Conservation (phyloP, 75 land plant genomes). For the Azolla pinnata region DNA sequence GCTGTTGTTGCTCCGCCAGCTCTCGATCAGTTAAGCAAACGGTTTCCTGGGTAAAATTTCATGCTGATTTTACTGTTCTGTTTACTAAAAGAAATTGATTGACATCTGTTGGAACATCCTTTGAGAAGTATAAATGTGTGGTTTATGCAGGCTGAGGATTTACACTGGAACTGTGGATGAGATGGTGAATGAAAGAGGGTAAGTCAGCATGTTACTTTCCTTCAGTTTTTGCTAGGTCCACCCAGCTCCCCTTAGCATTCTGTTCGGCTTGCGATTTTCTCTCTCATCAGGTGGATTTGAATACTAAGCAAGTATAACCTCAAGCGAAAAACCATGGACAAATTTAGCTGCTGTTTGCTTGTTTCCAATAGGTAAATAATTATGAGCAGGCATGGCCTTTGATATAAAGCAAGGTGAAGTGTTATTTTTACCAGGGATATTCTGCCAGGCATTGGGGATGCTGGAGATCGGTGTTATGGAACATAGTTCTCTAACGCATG, state of each 20-base stretch:
- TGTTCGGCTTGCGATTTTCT: not conserved
- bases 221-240: too few species aligned
- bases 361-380: too few species aligned
- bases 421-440: not conserved
- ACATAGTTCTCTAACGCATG: too few species aligned
- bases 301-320: too few species aligned
- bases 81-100: too few species aligned
- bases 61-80: too few species aligned
- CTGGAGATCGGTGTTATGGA: not conserved
- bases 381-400: too few species aligned
- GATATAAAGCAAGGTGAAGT: not conserved
- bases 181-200: not conserved
- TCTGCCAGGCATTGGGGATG: not conserved
- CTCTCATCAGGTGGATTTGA: too few species aligned
- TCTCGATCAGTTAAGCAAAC: conserved; percentile 71
- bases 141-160: not conserved
- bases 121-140: too few species aligned
- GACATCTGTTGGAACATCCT: too few species aligned
- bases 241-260: not conserved
- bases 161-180: not conserved
- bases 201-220: not conserved
- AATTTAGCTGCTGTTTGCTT: too few species aligned
- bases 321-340: too few species aligned
- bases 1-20: conserved; percentile 99
- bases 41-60: conserved; percentile 89